Percentiles rank a stretch among this genome's conserved stretches.
Evolutionary conservation across 805 yeast genomes (phyloP).

Genomic region (Candida alai): DNA sequence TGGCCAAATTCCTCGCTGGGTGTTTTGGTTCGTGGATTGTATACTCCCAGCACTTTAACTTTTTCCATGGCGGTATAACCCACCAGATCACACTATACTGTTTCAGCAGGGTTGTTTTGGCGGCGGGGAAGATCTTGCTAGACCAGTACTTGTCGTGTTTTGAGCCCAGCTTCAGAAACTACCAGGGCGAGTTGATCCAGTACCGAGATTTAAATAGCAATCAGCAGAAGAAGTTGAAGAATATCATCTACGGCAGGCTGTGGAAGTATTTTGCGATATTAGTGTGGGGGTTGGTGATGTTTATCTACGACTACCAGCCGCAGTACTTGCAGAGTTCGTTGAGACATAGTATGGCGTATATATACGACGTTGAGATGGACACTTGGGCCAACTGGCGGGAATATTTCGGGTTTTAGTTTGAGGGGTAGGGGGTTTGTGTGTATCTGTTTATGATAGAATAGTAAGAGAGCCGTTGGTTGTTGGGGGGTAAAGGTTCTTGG

Average conservation of each 20-base stretch:
- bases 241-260: slow-evolving; percentile 25
- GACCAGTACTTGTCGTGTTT: slow-evolving; percentile 34
- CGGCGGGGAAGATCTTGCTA: slow-evolving; percentile 50
- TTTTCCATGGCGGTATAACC: slow-evolving; percentile 49
- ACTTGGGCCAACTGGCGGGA: slow-evolving; percentile 47
- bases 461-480: too few species aligned
- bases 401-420: slow-evolving; percentile 37
- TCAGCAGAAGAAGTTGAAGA: slow-evolving; percentile 33
- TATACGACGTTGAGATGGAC: slow-evolving; percentile 57
- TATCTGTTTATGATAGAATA: too few species aligned
- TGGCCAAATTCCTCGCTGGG: slow-evolving; percentile 37
- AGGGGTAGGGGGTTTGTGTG: too few species aligned
- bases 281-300: slow-evolving; percentile 74
- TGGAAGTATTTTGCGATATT: slow-evolving; percentile 64
- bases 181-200: slow-evolving; percentile 9
- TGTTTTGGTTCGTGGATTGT: slow-evolving; percentile 41
- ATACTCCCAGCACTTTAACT: slow-evolving; percentile 41
- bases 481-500: too few species aligned
- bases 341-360: slow-evolving; percentile 66
- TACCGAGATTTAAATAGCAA: slow-evolving; percentile 23
- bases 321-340: slow-evolving; percentile 59
- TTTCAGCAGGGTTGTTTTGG: slow-evolving; percentile 63
- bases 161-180: slow-evolving; percentile 28
- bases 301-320: slow-evolving; percentile 60
- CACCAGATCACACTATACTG: slow-evolving; percentile 75